Evolutionary conservation across 2,329 filamentous ascomycete genomes (phyloP).

Genomic region (Hortaea werneckii): DNA sequence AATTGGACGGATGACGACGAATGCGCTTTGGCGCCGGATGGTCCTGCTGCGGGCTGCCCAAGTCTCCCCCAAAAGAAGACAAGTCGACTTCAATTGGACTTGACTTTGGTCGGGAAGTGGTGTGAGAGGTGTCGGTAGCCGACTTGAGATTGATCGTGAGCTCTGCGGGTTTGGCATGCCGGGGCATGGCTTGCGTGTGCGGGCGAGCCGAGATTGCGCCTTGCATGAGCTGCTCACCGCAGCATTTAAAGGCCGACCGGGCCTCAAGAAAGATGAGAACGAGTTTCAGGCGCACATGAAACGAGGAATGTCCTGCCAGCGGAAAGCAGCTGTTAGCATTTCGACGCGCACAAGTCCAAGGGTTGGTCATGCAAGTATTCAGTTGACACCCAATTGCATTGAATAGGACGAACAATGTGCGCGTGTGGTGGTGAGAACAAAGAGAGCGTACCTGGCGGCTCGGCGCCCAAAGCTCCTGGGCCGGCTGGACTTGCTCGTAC

Average conservation of each 20-base stretch:
- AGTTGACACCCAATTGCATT: no score
- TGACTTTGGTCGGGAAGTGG: conserved; percentile 14
- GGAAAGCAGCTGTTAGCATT: neutral
- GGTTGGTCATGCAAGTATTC: no score
- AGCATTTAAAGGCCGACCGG: conserved; percentile 10
- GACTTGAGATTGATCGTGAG: conserved; percentile 19
- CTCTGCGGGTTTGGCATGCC: conserved; percentile 20
- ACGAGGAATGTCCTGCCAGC: conserved; percentile 6
- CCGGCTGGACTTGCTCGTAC: conserved; percentile 5
- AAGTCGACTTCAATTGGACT: conserved; percentile 28
- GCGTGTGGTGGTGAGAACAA: conserved; percentile 9
- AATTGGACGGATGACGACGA: conserved; percentile 20
- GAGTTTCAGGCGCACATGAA: conserved; percentile 12
- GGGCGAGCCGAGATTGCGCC: conserved; percentile 7
- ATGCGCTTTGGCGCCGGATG: conserved; percentile 11
- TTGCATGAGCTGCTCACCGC: conserved; percentile 12
- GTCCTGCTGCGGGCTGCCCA: conserved; percentile 9
- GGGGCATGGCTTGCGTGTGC: conserved; percentile 16
- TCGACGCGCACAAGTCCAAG: neutral
- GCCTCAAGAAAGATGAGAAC: conserved; percentile 10
- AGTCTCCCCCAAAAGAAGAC: conserved; percentile 26
- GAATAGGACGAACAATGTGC: conserved; percentile 5
- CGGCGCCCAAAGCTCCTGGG: conserved; percentile 1
- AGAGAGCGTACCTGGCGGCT: conserved; percentile 11
- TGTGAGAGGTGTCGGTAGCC: conserved; percentile 5